Base-by-base conservation (phyloP, 108 stramenopile species). In the Pseudonitzschia delicatissima region DNA sequence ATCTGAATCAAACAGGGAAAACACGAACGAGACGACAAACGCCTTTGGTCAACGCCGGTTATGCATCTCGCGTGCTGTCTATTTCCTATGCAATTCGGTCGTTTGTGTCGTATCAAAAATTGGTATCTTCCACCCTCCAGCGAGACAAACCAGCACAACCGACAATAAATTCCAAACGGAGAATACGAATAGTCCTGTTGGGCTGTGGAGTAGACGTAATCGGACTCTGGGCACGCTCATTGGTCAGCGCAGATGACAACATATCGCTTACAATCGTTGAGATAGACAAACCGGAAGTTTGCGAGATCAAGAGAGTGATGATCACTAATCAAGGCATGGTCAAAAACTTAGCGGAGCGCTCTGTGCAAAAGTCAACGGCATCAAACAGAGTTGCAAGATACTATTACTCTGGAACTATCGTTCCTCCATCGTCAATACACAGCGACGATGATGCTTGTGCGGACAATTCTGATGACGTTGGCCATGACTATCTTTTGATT, bases 1-100 rank as follows among this genome's bases (percentile, higher is more conserved):
- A 55, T 15, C 15, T 37, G 0, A 13, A 63, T 15, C 40, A 50
- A 7, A 60, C 13, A 34, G 15, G 15, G 11, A 40, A 40, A 33
- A 62, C 27, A 29, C 57, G 51, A 39, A 1, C 50, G 21, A 59
- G 73, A 47, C 68, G 83, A 8, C 87, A 88, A 69, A 84, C 86
- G 12, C 87, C 91, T 0, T 61, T 92, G 31, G 87, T 92, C n/a
- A 83, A 89, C 75, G 87, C 87, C 2, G 87, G 87, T 57, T 92
- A 92, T 65, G 86, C 87, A 2, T 68, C 81, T 1, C 77, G 91
- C 3, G 75, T 92, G 47, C 70, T 85, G 34, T 63, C 73, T 26
- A 75, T 87, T 45, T 77, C 79, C 2, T 68, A 75, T 40, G 42
- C 71, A 3, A 59, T 83, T 21, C 45, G 61, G 23, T 55, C 67